A percentile compares a stretch with the other conserved stretches of the same genome.
Evolutionary conservation across 768 basidiomycete genomes (phyloP).

Genomic region (Leccinum sublutescens): DNA sequence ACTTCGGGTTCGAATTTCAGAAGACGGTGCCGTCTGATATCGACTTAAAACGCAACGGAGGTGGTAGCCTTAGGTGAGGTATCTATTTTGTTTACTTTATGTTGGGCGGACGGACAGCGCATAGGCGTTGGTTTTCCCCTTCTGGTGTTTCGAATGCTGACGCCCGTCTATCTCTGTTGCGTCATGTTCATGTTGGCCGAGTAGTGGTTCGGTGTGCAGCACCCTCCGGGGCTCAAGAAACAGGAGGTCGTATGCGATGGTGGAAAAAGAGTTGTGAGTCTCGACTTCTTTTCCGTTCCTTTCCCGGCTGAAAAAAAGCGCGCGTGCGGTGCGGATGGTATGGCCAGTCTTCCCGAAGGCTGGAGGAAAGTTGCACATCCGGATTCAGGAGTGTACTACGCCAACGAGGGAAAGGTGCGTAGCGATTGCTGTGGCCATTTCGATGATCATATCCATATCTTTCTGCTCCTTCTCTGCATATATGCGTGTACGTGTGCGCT

Average conservation of each 20-base stretch:
- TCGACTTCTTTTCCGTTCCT: slow-evolving; percentile 2
- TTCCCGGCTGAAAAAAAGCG: neutral
- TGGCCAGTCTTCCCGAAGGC: slow-evolving; percentile 15
- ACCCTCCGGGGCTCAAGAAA: neutral
- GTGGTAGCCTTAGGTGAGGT: neutral
- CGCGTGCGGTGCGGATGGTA: neutral
- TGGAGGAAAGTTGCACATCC: slow-evolving; percentile 33
- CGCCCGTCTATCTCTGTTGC: neutral
- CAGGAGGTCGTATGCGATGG: neutral
- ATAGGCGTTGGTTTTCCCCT: neutral
- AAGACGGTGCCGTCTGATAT: neutral
- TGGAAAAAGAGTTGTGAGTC: neutral
- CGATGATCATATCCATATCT: neutral
- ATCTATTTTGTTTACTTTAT: too few species aligned
- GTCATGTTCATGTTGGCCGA: neutral
- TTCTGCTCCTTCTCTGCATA: neutral
- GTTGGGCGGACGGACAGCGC: too few species aligned
- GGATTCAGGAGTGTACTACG: slow-evolving; percentile 34
- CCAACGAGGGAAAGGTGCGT: slow-evolving; percentile 33
- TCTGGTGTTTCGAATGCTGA: neutral
- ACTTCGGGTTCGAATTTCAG: neutral
- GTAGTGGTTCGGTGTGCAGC: neutral
- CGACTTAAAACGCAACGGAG: neutral
- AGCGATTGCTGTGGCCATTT: neutral
- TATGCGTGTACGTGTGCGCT: neutral